Percentiles rank a stretch among this genome's conserved stretches.
Conservation (phyloP, 345 rosid species). For the Aquilaria sinensis region DNA sequence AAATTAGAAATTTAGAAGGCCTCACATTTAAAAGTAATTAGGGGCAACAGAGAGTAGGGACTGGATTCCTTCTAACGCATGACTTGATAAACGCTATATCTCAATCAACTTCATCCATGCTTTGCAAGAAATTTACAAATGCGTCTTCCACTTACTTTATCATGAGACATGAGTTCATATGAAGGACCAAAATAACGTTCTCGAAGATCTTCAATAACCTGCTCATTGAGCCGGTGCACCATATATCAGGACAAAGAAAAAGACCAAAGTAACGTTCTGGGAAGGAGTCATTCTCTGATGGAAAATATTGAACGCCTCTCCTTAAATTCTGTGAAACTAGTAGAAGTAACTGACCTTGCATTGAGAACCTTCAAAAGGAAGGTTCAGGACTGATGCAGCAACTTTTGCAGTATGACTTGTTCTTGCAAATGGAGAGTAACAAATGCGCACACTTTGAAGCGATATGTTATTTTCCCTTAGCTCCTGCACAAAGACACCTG, state of each 20-base stretch:
- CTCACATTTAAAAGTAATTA: neutral
- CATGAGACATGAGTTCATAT: slow-evolving; percentile 77
- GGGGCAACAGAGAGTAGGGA: neutral
- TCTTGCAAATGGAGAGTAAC: slow-evolving; percentile 89
- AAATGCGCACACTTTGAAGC: slow-evolving; percentile 63
- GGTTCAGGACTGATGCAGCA: slow-evolving; percentile 55
- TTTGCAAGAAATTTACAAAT: neutral
- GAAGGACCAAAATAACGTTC: slow-evolving; percentile 92
- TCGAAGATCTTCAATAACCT: slow-evolving; percentile 77
- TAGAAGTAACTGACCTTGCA: slow-evolving; percentile 41
- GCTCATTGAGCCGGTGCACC: slow-evolving; percentile 8
- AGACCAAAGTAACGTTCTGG: neutral
- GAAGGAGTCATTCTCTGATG: neutral
- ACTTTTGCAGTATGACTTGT: slow-evolving; percentile 78
- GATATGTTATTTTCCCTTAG: slow-evolving; percentile 49
- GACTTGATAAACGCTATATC: too few species aligned
- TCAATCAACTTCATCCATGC: neutral
- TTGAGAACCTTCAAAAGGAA: slow-evolving; percentile 72
- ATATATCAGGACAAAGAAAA: slow-evolving; percentile 2
- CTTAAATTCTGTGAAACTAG: neutral
- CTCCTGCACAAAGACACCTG: slow-evolving; percentile 38
- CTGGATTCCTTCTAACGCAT: neutral
- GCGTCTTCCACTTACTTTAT: slow-evolving; percentile 40
- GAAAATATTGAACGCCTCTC: neutral
- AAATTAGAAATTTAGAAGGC: slow-evolving; percentile 1